Evolutionary conservation across 1,284 basidiomycete species (phyloP), one percentile per base, ranked within the genome.

Genomic region (Papiliotrema flavescens): DNA sequence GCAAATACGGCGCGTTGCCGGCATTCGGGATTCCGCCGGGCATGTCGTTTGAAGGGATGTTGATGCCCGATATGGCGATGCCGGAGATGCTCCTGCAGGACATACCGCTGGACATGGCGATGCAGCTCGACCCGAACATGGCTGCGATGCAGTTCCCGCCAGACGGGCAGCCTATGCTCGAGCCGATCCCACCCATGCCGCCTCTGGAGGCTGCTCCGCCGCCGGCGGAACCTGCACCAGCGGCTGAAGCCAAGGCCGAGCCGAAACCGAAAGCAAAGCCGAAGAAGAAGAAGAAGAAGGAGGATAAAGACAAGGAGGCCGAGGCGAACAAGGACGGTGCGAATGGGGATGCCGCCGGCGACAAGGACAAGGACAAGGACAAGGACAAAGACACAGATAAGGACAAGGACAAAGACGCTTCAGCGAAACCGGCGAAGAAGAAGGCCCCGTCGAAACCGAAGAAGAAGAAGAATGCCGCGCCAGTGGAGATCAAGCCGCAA

Each of bases 161-260:
- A 17, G 44, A 46, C 15, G 44, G 11, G 2, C 24, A 46, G 17
- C 39, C 39, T 5, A 20, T 40, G 39, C 15, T n/a, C 17, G 24
- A n/a, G 9, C 32, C 44, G 28, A 28, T 17, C 4, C 24, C 44
- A 32, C 24, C 23, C 3, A 24, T 11, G 6, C 9, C 44, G 11
- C 11, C 43, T 24, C 14, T 4, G 11, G 19, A n/a, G 19, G 8
- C 42, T 15, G 39, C 17, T 5, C 17, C 39, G 39, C 17, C 39
- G 17, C 20, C 20, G 6, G 17, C 20, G 6, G 17, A 93, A 7
- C 88, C 89, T 59, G 92, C 80, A 39, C 93, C 44, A 23, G 54
- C 47, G 36, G 9, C 32, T 20, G 49, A 41, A 23, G 46, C 34
- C 19, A 42, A 36, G 49, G 40, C 19, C 47, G 49, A 19, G 48